Base-by-base conservation (phyloP, 2,329 filamentous ascomycete species). In the Cladobotryum protrusum region DNA sequence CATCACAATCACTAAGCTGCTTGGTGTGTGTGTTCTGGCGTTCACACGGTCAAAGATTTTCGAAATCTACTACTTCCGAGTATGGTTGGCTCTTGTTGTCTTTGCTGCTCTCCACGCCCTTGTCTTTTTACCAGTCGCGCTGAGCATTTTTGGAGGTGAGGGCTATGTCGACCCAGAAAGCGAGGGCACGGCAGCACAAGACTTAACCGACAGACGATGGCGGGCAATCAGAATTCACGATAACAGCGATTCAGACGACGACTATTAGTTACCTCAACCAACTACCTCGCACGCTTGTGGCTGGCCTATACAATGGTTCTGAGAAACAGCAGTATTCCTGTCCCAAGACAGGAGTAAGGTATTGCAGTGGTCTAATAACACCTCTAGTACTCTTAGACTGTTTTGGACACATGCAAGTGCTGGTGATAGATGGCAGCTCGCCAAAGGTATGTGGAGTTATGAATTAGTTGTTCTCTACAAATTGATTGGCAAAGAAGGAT, bases 41-140 rank as follows among this genome's bases (percentile, higher is more conserved):
- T 99, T 96, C 63, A 99, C 93, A 7, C 77, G 88, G 46, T 95
- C 89, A 67, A 99, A 97, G 80, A 99, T 99, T 63, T 99, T 99
- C 61, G 95, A 99, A 73, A 89, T 99, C 51, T 99, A 99, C 72
- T 99, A 99, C 70, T 99, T 99, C 77, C 81, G 93, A 40, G 87
- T 99, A 40, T 99, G 93, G 93, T 74, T 96, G 15, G 86, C 91
- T 6, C 79, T 99, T 48, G 91, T 99, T 11, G 67, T 95, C 9
- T 92, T 96, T 67, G 95, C 91, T 3, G 89, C 89, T 7, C 78
- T 85, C 9, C 93, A 99, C 67, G 89, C 93, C 1, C 75, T 99
- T 43, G 79, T 99, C 7, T 95, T 97, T 67, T 72, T 99, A 59
- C 93, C 93, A 0, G 93, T 97, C 1, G 86, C 87, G 2, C 75